Conservation (phyloP, 768 basidiomycete genomes). For the Mycena chlorophos region DNA sequence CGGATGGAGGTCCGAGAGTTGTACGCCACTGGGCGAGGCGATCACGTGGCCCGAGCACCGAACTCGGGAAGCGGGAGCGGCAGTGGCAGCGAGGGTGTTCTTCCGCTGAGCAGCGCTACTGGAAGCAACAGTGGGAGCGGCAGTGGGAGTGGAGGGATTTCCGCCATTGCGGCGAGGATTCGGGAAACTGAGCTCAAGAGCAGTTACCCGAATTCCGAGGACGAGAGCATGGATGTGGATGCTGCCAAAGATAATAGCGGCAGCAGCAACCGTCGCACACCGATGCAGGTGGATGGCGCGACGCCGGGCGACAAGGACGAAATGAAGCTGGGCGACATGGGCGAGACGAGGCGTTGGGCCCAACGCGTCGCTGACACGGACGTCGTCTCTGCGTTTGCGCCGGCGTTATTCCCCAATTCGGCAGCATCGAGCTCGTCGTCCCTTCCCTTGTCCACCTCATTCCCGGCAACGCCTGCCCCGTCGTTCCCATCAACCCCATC, state of each 20-base stretch:
- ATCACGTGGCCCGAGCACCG: background rate
- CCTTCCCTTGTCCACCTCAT: background rate
- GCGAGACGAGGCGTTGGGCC: conserved; percentile 17
- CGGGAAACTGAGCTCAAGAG: conserved; percentile 6
- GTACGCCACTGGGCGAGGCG: conserved; percentile 2
- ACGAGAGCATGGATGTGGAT: conserved; percentile 20
- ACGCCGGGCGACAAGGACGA: background rate
- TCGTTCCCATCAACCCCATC: background rate
- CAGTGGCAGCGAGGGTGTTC: background rate
- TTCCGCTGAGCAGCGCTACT: background rate
- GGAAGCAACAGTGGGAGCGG: conserved; percentile 1
- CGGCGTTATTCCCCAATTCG: conserved; percentile 3
- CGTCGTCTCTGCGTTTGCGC: conserved; percentile 8
- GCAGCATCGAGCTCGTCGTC: background rate
- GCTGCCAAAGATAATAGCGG: background rate
- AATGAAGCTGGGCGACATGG: conserved; percentile 6
- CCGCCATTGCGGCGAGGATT: conserved; percentile 9
- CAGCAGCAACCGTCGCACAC: conserved; percentile 7
- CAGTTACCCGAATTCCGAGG: background rate
- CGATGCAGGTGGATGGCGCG: conserved; percentile 15
- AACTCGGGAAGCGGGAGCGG: background rate
- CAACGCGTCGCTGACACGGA: conserved; percentile 19
- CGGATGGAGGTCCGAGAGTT: conserved; percentile 51
- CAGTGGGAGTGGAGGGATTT: conserved; percentile 4
- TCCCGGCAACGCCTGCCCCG: background rate